Base-by-base conservation (phyloP, 2,329 filamentous ascomycete genomes). In the Calonectria naviculata region DNA sequence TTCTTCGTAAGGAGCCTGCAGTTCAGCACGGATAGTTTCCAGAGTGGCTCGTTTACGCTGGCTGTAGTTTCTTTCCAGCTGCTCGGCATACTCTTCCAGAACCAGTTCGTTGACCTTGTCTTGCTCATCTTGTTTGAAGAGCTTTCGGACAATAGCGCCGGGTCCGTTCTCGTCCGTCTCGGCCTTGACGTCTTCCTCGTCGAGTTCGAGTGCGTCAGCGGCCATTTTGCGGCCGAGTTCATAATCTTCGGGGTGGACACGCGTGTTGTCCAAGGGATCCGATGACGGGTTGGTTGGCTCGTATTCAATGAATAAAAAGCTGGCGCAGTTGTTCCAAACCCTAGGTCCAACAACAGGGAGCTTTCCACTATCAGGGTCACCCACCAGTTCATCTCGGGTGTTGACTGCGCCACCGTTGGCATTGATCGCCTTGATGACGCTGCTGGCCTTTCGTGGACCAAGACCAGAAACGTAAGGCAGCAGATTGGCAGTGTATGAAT, bases 171-270 rank as follows among this genome's bases (percentile, higher is more conserved):
- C 95, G 75, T 97, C 94, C 6, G 93, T 93, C 84, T 98, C 95
- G 1, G 94, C 95, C 83, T 98, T 97, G 81, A 99, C 95, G 79
- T 99, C 97, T 85, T 99, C 97, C 84, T 99, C 97, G 77, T 99
- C 97, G 75, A 99, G 89, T 81, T 98, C 96, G 58, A 99, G 87
- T 19, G 97, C 97, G 86, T 99, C 97, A 4, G 97, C 97, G 24
- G 97, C 97, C 93, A 99, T 98, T 85, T 99, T 99, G 77, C 96
- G 94, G 60, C 95, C 97, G 72, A 99, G 92, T 77, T 99, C 97
- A 83, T 99, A 99, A 81, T 99, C 97, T 85, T 99, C 97, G 1
- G 97, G 97, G 80, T 99, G 97, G 21, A 99, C 95, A 86, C 97
- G 94, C 56, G 97, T 99, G 81, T 97, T 97, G 84, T 99, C 97